Evolutionary conservation across 345 rosid genomes (phyloP).

Genomic region (Hibiscus tridactylites): DNA sequence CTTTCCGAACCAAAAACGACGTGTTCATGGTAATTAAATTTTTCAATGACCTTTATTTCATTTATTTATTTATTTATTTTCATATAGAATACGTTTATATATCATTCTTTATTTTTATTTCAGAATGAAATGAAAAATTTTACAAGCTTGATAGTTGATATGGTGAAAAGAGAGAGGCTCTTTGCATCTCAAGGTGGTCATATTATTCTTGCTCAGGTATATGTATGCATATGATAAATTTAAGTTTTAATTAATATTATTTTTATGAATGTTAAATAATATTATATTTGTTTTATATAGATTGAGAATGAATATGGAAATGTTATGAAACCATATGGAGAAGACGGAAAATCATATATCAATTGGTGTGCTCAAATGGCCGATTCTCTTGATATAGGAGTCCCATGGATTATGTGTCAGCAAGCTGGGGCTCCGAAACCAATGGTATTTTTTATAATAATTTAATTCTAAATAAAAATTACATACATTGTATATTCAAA

Average conservation of each 20-base stretch:
- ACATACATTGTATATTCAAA: too few species aligned
- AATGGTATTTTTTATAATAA: constrained; percentile 15
- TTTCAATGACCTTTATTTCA: background rate
- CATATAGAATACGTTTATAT: background rate
- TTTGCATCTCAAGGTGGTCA: constrained; percentile 85
- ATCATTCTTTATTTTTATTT: background rate
- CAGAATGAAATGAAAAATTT: constrained; percentile 70
- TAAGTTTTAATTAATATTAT: too few species aligned
- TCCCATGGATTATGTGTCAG: constrained; percentile 64
- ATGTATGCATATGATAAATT: background rate
- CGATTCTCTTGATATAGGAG: constrained; percentile 26
- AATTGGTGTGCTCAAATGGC: constrained; percentile 30
- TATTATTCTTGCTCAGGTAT: constrained; percentile 64
- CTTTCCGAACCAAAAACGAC: constrained; percentile 40
- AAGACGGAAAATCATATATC: constrained; percentile 20
- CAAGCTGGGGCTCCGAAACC: constrained; percentile 39
- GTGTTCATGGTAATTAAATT: constrained; percentile 37
- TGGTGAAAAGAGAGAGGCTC: constrained; percentile 48
- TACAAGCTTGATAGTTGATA: constrained; percentile 47
- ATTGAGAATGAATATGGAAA: constrained; percentile 36
- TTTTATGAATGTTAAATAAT: too few species aligned
- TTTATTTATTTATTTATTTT: background rate
- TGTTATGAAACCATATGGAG: constrained; percentile 10
- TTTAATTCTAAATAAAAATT: too few species aligned
- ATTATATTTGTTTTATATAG: constrained; percentile 6